Conservation (phyloP, 2,329 filamentous ascomycete species). For the Phaeosphaeria sp. region DNA sequence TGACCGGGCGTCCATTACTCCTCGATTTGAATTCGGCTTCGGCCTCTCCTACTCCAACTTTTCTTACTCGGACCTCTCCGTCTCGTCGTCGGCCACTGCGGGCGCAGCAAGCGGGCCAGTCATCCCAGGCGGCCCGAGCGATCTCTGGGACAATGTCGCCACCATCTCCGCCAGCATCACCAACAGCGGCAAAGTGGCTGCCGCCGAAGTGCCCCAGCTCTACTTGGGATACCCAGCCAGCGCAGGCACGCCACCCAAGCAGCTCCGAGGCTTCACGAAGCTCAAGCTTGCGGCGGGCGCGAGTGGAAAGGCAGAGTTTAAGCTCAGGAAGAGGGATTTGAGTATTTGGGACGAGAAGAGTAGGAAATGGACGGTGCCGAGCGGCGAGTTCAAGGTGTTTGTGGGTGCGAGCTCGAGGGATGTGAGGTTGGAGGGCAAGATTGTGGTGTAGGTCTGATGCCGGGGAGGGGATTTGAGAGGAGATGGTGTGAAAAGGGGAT, state of each 20-base stretch:
- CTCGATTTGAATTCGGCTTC: conserved; percentile 55
- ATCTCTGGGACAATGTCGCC: conserved; percentile 44
- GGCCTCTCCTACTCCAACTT: conserved; percentile 54
- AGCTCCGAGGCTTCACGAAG: conserved; percentile 48
- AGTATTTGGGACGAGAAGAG: conserved; percentile 45
- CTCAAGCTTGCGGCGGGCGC: conserved; percentile 37
- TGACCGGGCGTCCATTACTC: conserved; percentile 49
- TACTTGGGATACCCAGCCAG: conserved; percentile 45
- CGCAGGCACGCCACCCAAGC: conserved; percentile 38
- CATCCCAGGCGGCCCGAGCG: conserved; percentile 33
- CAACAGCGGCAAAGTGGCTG: conserved; percentile 44
- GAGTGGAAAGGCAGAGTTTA: conserved; percentile 41
- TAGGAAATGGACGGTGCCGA: conserved; percentile 44
- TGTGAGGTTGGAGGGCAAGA: conserved; percentile 40
- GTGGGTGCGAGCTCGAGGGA: conserved; percentile 48
- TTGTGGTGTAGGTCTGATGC: conserved; percentile 30
- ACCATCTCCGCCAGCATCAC: conserved; percentile 44
- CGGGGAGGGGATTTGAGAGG: neutral
- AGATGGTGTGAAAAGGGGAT: neutral
- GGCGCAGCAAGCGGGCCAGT: conserved; percentile 34
- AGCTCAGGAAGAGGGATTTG: conserved; percentile 45
- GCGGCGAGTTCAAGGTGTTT: conserved; percentile 39
- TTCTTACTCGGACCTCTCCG: conserved; percentile 44
- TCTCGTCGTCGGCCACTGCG: conserved; percentile 28
- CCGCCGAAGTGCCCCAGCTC: conserved; percentile 49